Conservation (phyloP, 176 grass and related monocot genomes). For the Chrysopogon serrulatus region DNA sequence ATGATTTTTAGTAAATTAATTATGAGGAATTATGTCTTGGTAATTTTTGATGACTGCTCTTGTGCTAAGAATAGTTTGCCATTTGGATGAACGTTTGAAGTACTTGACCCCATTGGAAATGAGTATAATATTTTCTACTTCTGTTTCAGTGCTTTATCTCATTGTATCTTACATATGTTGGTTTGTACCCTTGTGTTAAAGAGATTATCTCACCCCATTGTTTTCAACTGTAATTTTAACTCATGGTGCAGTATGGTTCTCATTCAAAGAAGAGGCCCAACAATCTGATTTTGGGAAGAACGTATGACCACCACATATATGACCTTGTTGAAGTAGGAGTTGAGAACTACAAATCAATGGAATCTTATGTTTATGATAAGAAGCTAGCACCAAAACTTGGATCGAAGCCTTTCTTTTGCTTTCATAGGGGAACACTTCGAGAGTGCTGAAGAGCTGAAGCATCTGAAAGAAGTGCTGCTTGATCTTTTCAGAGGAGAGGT, state of each 20-base stretch:
- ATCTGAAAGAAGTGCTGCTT: slow-evolving; percentile 91
- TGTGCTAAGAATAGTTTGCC: not conserved
- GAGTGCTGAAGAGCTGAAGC: slow-evolving; percentile 71
- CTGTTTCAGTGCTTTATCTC: not conserved
- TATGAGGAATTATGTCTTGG: no score
- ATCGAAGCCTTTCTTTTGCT: slow-evolving; percentile 91
- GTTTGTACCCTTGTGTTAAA: not conserved
- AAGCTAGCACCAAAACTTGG: slow-evolving; percentile 77
- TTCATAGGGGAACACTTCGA: slow-evolving; percentile 91
- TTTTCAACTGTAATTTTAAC: not conserved
- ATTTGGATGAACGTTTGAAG: not conserved
- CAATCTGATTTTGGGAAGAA: slow-evolving; percentile 83
- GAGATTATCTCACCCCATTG: not conserved
- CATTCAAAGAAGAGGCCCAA: slow-evolving; percentile 98
- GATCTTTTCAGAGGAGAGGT: slow-evolving; percentile 96
- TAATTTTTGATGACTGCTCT: no score
- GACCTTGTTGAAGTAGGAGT: slow-evolving; percentile 96
- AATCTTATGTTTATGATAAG: slow-evolving; percentile 83
- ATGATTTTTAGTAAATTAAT: no score
- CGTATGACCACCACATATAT: slow-evolving; percentile 93
- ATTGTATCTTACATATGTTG: not conserved
- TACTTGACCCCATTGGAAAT: not conserved
- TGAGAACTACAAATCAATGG: slow-evolving; percentile 77
- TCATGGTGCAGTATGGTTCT: slow-evolving; percentile 65
- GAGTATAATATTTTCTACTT: not conserved